Evolutionary conservation across 1,284 basidiomycete genomes (phyloP).

Genomic region (Sporisorium graminicola): DNA sequence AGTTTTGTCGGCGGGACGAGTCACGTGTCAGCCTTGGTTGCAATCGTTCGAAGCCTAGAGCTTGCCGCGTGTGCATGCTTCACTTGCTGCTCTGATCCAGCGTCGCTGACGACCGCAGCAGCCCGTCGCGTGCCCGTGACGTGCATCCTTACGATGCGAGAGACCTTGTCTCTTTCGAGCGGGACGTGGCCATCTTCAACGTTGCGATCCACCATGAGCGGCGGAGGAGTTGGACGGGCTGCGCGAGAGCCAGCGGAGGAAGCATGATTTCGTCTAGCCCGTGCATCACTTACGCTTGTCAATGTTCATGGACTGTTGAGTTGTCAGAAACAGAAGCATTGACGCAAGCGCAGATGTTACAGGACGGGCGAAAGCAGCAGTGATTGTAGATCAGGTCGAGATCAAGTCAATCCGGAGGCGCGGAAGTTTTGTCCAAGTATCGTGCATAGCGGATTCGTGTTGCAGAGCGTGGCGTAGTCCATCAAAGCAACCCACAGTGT

Average conservation of each 20-base stretch:
- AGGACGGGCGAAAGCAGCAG: neutral
- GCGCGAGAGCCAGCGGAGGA: neutral
- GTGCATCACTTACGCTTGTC: conserved; percentile 60
- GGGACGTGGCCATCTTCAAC: neutral
- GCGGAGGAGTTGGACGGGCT: neutral
- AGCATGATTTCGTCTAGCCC: neutral
- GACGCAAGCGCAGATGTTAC: conserved; percentile 3
- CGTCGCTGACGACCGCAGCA: neutral
- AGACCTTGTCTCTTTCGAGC: neutral
- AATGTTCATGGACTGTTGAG: conserved; percentile 59
- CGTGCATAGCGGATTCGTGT: neutral
- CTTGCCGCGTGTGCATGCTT: conserved; percentile 5
- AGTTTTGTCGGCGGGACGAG: neutral
- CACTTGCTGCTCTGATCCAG: neutral
- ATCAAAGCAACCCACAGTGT: neutral
- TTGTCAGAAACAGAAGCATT: conserved; percentile 11
- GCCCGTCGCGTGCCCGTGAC: neutral
- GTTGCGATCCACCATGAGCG: neutral
- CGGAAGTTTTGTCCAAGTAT: neutral
- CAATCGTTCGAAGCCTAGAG: neutral
- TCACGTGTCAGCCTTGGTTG: conserved; percentile 13
- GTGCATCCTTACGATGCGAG: neutral
- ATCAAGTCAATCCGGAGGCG: neutral
- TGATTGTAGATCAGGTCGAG: neutral
- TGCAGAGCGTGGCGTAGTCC: neutral